Base-by-base conservation (phyloP, 2,329 filamentous ascomycete species). In the Nakataea oryzae region DNA sequence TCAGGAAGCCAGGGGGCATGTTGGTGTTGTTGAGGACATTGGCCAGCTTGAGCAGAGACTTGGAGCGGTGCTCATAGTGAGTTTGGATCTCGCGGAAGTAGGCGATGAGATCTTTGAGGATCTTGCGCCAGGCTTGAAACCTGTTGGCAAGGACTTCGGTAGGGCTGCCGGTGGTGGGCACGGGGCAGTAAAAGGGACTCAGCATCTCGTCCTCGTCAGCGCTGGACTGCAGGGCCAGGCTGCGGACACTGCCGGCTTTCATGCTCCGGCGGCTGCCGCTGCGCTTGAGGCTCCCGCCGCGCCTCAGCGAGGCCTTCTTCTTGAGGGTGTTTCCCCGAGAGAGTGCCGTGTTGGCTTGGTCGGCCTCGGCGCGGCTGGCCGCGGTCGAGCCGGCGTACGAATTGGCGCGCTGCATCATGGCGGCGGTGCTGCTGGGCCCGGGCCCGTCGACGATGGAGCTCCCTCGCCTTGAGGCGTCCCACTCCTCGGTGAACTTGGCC, bases 71-170 rank as follows among this genome's bases (percentile, higher is more conserved):
- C 70, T 99, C 93, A 74, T 97, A 97, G 58, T 93, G 90, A 60
- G 83, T 84, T 71, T 96, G 91, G 58, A 97, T 86, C 73, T 97
- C 95, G 69, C 91, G 87, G 73, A 97, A 97, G 74, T 96, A 97
- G 62, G 89, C 79, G 67, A 97, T 96, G 57, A 97, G 81, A 67
- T 97, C 93, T 73, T 97, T 97, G 61, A 99, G 83, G 17, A 97
- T 83, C 78, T 96, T 96, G 69, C 95, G 86, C 95, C 95, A 99
- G 60, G 90, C 92, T 79, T 97, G 90, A 72, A 99, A 99, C 62
- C 95, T 85, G 68, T 86, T 90, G 56, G 91, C 89, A 32, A 99
- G 81, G 60, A 90, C 81, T 63, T 97, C 93, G 1, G 95, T 97
- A 2, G 95, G 95, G 61, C 87, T 92, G 4, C 91, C 91, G 24